Base-by-base conservation (phyloP, 73 alveolate species). In the Paramecium tetraurelia region DNA sequence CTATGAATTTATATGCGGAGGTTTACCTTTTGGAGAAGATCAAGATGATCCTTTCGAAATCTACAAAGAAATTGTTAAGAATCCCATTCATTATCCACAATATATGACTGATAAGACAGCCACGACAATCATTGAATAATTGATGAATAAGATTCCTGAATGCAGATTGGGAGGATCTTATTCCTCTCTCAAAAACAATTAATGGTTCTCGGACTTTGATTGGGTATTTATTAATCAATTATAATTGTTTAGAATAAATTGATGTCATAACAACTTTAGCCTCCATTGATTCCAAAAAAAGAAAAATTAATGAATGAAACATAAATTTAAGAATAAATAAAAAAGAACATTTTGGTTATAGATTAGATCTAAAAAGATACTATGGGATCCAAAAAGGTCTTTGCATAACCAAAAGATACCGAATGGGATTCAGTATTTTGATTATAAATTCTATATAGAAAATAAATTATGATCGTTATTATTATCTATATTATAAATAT, bases 11-110 rank as follows among this genome's bases (percentile, higher is more conserved):
- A 70, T 95, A 57, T 95, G 97, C 84, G 97, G 97, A 12, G 97
- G 93, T 20, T 95, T 95, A 27, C 97, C 97, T 58, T 95, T 92
- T 85, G 96, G 93, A 11, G 97, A 93, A 58, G 95, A 76, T 41
- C 93, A 80, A 48, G 96, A 95, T 58, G 97, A 95, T 69, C 95
- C 96, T 11, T 89, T 92, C 85, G 97, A 93, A 86, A 95, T 95
- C 4, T 95, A 95, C 72, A 92, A 93, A 72, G 95, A 92, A 24
- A 93, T 95, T 57, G 93, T 95, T 10, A 77, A 86, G 58, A 92
- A 88, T 50, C 80, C 90, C 3, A 40, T 92, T 10, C 22, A 40
- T 21, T 89, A 89, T 35, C 94, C 94, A 36, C 4, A 58, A 38
- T 89, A 70, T 63, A 70, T 89, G 24, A 71, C 86, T 14, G 94